A percentile compares a stretch with the other conserved stretches of the same genome.
These are phyloP conservation scores for Nicotiana attenuata DNA, from an alignment of 257 asterid species.

Conservation along the genomic window DNA sequence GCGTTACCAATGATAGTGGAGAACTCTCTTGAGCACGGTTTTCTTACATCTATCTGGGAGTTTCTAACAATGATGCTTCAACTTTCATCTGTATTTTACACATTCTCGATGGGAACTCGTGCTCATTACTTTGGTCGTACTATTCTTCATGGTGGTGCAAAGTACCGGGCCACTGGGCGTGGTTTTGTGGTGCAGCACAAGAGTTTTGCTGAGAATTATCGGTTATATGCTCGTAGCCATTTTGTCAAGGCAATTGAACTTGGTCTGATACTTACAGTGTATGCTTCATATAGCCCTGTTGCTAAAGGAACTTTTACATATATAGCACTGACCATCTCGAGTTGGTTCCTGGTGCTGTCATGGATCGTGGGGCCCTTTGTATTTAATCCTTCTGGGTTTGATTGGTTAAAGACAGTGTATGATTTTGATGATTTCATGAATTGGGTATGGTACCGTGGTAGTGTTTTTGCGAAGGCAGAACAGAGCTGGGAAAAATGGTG, in stretches of 20 bases:
- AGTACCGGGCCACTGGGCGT: conserved; percentile 97
- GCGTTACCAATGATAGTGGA: conserved; percentile 97
- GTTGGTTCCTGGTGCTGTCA: conserved; percentile 95
- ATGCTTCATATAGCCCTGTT: conserved; percentile 84
- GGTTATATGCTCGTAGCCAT: conserved; percentile 94
- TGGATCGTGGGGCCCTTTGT: conserved; percentile 91
- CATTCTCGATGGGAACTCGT: conserved; percentile 99
- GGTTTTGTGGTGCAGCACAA: conserved; percentile 98
- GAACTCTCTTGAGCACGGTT: conserved; percentile 95
- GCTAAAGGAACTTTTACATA: conserved; percentile 81
- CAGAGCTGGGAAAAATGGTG: conserved; percentile 99
- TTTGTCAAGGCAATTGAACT: conserved; percentile 96
- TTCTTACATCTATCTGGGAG: conserved; percentile 89
- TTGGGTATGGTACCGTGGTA: conserved; percentile 95
- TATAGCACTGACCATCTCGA: conserved; percentile 81
- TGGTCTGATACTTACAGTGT: conserved; percentile 80
- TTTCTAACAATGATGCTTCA: conserved; percentile 95
- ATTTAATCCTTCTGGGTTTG: conserved; percentile 93
- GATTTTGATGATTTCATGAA: conserved; percentile 94
- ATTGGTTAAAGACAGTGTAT: conserved; percentile 92
- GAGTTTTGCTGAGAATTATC: conserved; percentile 81
- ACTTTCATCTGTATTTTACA: conserved; percentile 84
- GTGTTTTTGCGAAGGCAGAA: conserved; percentile 85
- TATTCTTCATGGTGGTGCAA: conserved; percentile 96
- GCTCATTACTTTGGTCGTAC: conserved; percentile 98